A percentile compares a stretch with the other conserved stretches of the same genome.
phyloP scores from a whole-genome alignment of 352 stramenopile genomes.

The Phytophthora pini region DNA sequence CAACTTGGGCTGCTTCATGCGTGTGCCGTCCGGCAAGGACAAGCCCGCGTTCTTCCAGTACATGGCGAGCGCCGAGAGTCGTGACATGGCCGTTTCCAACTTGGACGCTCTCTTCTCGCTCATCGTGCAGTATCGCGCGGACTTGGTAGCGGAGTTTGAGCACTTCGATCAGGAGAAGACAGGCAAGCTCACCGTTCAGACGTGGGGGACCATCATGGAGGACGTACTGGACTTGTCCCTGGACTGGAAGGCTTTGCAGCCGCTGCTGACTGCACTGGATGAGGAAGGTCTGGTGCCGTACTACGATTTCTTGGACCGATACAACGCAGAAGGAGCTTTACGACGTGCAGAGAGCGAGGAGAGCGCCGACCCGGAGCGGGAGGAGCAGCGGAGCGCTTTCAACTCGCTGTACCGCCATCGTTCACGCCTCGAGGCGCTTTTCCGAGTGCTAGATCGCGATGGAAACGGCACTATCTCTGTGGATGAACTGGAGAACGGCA shows the following conservation, averaged over 20 bases:
- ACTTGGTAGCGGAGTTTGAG: conserved; percentile 70
- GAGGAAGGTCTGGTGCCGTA: conserved; percentile 76
- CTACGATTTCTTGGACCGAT: conserved; percentile 75
- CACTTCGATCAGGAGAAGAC: conserved; percentile 51
- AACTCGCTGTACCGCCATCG: conserved; percentile 87
- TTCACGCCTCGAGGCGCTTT: conserved; percentile 82
- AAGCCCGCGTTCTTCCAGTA: conserved; percentile 91
- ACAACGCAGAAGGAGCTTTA: conserved; percentile 65
- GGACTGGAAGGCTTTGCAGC: conserved; percentile 80
- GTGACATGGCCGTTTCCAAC: conserved; percentile 84
- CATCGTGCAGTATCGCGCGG: conserved; percentile 77
- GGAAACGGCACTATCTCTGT: conserved; percentile 86
- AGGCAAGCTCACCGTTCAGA: conserved; percentile 51
- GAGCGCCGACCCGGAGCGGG: conserved; percentile 45
- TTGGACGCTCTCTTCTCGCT: conserved; percentile 86
- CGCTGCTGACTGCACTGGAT: conserved; percentile 76
- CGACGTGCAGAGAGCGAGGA: conserved; percentile 28
- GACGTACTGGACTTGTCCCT: conserved; percentile 81
- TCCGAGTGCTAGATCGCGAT: conserved; percentile 81
- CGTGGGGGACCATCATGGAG: conserved; percentile 78
- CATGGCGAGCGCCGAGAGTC: conserved; percentile 83
- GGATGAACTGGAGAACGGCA: conserved; percentile 81
- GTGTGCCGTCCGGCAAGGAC: conserved; percentile 67
- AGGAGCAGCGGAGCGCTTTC: conserved; percentile 72
- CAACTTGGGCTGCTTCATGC: conserved; percentile 89